Percentiles rank a stretch among this genome's conserved stretches.
phyloP scores from a whole-genome alignment of 2,329 filamentous ascomycete species.

The Xylariomycetidae sp. region DNA sequence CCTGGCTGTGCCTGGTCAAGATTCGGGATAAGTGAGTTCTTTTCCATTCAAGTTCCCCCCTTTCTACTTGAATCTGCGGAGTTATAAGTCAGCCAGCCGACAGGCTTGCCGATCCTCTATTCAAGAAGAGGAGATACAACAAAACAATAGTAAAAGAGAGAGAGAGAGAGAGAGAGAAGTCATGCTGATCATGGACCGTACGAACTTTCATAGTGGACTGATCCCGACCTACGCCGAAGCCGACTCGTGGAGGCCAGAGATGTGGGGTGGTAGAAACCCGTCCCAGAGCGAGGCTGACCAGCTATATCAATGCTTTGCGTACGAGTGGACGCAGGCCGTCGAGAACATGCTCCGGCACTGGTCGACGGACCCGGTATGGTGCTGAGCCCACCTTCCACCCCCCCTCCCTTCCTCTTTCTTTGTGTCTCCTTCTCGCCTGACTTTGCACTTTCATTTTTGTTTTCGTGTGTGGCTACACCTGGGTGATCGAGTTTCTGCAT shows the following conservation, averaged over 20 bases:
- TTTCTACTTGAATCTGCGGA: not conserved
- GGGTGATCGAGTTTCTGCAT: too few species aligned
- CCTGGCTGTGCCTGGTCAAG: slow-evolving; percentile 66
- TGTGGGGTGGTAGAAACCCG: slow-evolving; percentile 63
- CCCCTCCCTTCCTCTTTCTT: not conserved
- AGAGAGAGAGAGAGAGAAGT: too few species aligned
- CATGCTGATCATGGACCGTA: too few species aligned
- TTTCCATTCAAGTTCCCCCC: slow-evolving; percentile 1
- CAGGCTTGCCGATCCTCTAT: too few species aligned
- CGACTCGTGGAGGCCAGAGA: slow-evolving; percentile 59
- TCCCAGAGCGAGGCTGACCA: slow-evolving; percentile 50
- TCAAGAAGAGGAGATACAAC: too few species aligned
- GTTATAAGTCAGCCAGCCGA: too few species aligned
- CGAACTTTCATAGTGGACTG: slow-evolving; percentile 45
- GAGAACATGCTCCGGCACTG: slow-evolving; percentile 66
- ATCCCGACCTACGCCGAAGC: slow-evolving; percentile 55
- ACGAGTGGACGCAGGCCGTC: slow-evolving; percentile 64
- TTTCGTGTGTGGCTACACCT: too few species aligned
- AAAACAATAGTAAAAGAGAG: too few species aligned
- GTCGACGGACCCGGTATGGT: slow-evolving; percentile 55
- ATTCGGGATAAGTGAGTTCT: slow-evolving; percentile 58
- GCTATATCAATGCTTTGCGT: slow-evolving; percentile 58
- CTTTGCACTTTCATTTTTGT: too few species aligned
- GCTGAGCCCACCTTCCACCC: too few species aligned
- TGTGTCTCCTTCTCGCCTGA: too few species aligned